These are phyloP conservation scores for Coffea humblotiana DNA, from an alignment of 305 asterid genomes.

Conservation along the genomic window DNA sequence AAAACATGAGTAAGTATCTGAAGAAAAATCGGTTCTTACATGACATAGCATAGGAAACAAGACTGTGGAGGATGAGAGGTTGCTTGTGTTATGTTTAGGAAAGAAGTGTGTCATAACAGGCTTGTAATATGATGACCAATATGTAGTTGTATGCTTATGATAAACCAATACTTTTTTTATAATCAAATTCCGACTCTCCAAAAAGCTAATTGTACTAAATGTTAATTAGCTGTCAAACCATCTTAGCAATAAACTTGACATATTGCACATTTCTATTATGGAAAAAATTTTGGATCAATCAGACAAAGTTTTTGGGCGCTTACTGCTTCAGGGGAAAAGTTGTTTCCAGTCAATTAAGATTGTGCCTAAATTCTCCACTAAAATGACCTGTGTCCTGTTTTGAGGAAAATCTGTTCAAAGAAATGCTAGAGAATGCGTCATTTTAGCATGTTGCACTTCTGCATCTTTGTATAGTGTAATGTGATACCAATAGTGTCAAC, in stretches of 20 bases:
- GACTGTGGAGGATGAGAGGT: not conserved
- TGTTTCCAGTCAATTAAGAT: not conserved
- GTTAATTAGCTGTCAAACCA: no score
- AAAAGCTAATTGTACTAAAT: no score
- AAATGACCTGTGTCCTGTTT: not conserved
- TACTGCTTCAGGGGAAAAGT: not conserved
- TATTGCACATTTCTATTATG: no score
- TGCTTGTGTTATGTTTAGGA: not conserved
- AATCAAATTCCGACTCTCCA: no score
- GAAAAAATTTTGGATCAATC: no score
- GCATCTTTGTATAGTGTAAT: not conserved
- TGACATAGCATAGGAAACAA: not conserved
- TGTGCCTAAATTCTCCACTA: no score
- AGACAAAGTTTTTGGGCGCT: no score
- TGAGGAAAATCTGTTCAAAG: not conserved
- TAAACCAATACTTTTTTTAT: no score
- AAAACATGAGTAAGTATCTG: not conserved
- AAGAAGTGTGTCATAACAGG: not conserved
- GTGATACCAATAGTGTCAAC: not conserved
- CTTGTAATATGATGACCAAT: not conserved
- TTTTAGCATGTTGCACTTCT: not conserved
- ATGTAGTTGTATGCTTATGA: not conserved
- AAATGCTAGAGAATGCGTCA: not conserved
- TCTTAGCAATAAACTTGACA: no score
- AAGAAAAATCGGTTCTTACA: not conserved